Conservation (phyloP, 2,329 filamentous ascomycete species). For the Monilinia aucupariae region DNA sequence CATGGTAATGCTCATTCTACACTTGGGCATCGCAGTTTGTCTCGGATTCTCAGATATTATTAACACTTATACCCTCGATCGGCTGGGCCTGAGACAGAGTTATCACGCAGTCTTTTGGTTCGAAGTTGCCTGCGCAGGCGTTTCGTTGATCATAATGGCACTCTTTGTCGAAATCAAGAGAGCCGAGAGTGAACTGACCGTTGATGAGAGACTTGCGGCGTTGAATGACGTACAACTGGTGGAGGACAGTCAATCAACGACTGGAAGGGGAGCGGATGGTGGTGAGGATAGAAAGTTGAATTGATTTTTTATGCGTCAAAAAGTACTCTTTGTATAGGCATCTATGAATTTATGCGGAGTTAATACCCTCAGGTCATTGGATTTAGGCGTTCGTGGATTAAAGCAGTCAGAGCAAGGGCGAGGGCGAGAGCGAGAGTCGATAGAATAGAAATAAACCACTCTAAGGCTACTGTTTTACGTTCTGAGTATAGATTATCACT, state of each 20-base stretch:
- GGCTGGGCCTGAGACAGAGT: slow-evolving; percentile 43
- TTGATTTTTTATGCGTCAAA: not conserved
- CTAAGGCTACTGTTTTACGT: not conserved
- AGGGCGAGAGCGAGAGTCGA: not conserved
- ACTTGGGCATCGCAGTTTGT: slow-evolving; percentile 67
- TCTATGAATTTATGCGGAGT: slow-evolving; percentile 7
- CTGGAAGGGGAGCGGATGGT: not conserved
- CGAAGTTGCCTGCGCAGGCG: slow-evolving; percentile 49
- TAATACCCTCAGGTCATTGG: slow-evolving; percentile 10
- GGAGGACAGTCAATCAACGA: not conserved
- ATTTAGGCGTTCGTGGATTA: slow-evolving; percentile 5
- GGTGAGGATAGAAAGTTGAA: slow-evolving; percentile 2
- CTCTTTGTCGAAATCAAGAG: slow-evolving; percentile 48
- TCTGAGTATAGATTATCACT: not conserved
- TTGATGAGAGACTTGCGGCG: slow-evolving; percentile 45
- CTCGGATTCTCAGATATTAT: slow-evolving; percentile 66
- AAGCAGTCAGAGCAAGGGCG: not conserved
- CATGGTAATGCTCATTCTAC: slow-evolving; percentile 64
- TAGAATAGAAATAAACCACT: not conserved
- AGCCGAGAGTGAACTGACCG: slow-evolving; percentile 52
- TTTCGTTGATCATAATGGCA: slow-evolving; percentile 47
- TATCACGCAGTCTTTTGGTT: slow-evolving; percentile 66
- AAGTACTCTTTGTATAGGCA: not conserved
- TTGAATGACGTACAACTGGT: slow-evolving; percentile 19
- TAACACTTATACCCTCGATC: slow-evolving; percentile 38